Evolutionary conservation across 2,329 filamentous ascomycete genomes (phyloP), one percentile per base, ranked within the genome.

Genomic region (Aspergillus thermomutatus): DNA sequence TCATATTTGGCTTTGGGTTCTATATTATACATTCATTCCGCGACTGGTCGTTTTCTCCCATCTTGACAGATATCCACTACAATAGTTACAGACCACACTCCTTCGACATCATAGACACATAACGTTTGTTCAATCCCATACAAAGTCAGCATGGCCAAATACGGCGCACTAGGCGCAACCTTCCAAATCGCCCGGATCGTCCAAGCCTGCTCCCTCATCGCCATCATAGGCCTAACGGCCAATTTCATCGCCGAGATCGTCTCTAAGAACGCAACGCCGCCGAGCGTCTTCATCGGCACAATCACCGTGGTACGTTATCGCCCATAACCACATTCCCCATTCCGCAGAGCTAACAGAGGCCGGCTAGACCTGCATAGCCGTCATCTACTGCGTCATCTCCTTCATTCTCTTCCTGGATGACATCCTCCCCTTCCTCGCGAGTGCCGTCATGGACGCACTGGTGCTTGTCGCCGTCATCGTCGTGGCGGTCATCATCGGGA

Each of bases 211-310:
- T 85, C 84, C 26, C 87, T 96, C 69, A 80, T 94, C 56, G 80
- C 87, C 57, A 86, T 94, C 63, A 88, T 96, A 62, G 91, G 91
- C 48, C 84, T 96, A 72, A 86, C 86, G 0, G 85, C 88, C 67
- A 91, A 92, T 74, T 95, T 96, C 75, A 87, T 96, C 67, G 82
- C 86, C 25, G 82, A 90, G 65, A 91, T 95, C 71, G 84, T 91
- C 47, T 77, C 80, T 46, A 83, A 80, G 23, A 82, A 87, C 60
- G 83, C 87, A 54, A 80, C 83, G 28, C 85, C 89, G 0, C 90
- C 91, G 0, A 79, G 84, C 52, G 85, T 92, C 49, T 80, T 97
- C 23, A 83, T 96, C 28, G 91, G 87, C 28, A 91, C 90, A 3
- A 81, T 96, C 60, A 85, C 85, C 59, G 85, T 96, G 63, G 92